A percentile compares a stretch with the other conserved stretches of the same genome.
phyloP scores from a whole-genome alignment of 2,329 filamentous ascomycete species.

The Phoma sp. region DNA sequence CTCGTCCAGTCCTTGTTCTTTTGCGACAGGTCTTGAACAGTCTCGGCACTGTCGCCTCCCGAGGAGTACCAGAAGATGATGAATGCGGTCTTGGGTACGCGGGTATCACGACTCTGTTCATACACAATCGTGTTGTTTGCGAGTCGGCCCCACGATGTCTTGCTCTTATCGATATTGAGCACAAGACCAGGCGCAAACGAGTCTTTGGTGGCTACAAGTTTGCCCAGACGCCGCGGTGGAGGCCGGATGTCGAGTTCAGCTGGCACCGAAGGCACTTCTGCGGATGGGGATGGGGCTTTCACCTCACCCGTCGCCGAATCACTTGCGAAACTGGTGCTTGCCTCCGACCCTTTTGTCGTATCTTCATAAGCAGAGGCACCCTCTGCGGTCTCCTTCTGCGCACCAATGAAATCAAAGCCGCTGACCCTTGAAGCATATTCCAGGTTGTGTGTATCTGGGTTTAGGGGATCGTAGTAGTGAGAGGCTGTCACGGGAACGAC shows the following conservation, averaged over 20 bases:
- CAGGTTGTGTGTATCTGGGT: slow-evolving; percentile 53
- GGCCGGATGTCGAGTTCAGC: slow-evolving; percentile 43
- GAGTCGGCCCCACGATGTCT: slow-evolving; percentile 80
- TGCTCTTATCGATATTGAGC: slow-evolving; percentile 65
- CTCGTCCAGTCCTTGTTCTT: slow-evolving; percentile 60
- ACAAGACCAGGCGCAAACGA: slow-evolving; percentile 71
- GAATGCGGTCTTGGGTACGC: slow-evolving; percentile 82
- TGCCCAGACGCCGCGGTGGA: slow-evolving; percentile 61
- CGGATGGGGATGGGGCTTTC: slow-evolving; percentile 24
- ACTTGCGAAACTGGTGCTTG: slow-evolving; percentile 24
- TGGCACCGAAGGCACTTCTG: slow-evolving; percentile 30
- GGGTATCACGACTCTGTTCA: slow-evolving; percentile 65
- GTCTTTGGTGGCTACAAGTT: slow-evolving; percentile 67
- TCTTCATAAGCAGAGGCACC: slow-evolving; percentile 35
- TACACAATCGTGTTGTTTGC: slow-evolving; percentile 72
- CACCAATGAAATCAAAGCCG: slow-evolving; percentile 50
- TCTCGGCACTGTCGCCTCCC: slow-evolving; percentile 72
- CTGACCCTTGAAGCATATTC: slow-evolving; percentile 56
- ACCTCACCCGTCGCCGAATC: slow-evolving; percentile 21
- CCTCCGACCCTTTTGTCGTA: slow-evolving; percentile 34
- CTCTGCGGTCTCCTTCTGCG: slow-evolving; percentile 23
- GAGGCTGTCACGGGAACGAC: slow-evolving; percentile 52
- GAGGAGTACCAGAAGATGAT: slow-evolving; percentile 68
- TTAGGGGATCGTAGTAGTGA: slow-evolving; percentile 52
- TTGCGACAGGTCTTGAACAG: slow-evolving; percentile 50